phyloP scores from a whole-genome alignment of 106 monocot species.

The Acanthochlamys bracteata region DNA sequence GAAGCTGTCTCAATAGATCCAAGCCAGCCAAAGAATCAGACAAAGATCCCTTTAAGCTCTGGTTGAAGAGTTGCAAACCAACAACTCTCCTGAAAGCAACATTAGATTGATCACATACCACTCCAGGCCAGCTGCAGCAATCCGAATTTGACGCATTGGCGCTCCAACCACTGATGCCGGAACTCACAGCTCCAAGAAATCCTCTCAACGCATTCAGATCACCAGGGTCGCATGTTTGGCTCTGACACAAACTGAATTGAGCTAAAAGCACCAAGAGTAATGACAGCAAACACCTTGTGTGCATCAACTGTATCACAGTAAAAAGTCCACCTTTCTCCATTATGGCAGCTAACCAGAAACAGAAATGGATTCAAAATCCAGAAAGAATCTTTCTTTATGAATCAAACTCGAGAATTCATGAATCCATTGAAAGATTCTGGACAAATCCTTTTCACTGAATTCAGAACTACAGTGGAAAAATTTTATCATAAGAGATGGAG shows the following conservation, averaged over 20 bases:
- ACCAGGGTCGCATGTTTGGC: constrained; percentile 10
- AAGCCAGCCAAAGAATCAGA: constrained; percentile 1
- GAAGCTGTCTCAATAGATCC: background rate
- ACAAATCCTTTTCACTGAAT: background rate
- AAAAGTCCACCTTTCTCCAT: background rate
- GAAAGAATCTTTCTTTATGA: background rate
- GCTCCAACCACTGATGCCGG: constrained; percentile 11
- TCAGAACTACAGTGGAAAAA: background rate
- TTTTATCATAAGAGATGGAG: background rate
- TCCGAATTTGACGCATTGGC: background rate
- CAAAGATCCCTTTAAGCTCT: background rate
- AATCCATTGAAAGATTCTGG: background rate
- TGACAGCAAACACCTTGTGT: background rate
- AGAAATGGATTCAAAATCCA: background rate
- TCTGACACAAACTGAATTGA: background rate
- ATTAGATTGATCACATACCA: constrained; percentile 17
- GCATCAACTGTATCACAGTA: background rate
- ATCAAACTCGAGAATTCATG: background rate
- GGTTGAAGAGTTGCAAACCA: constrained; percentile 23
- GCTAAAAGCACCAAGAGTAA: background rate
- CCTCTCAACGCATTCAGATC: constrained; percentile 22
- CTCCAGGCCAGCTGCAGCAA: constrained; percentile 32
- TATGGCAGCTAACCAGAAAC: background rate
- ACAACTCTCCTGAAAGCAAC: constrained; percentile 19
- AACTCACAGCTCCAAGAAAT: constrained; percentile 10